Evolutionary conservation across 2,329 filamentous ascomycete species (phyloP).

Genomic region (Pestalotiopsis sp.): DNA sequence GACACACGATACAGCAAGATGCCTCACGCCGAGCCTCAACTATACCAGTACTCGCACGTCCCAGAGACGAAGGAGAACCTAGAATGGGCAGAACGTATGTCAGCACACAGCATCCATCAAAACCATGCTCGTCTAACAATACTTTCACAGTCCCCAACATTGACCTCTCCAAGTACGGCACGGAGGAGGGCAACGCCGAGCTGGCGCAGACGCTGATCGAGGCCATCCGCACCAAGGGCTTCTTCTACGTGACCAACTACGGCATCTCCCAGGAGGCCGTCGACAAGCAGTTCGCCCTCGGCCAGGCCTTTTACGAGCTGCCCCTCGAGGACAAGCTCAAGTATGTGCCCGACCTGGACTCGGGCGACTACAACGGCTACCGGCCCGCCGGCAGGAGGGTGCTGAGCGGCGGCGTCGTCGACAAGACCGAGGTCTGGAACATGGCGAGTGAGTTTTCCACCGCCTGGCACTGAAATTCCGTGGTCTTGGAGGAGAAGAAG

Average conservation of each 20-base stretch:
- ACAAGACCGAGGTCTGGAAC: slow-evolving; percentile 22
- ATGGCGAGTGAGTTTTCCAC: slow-evolving; percentile 18
- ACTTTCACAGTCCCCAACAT: slow-evolving; percentile 31
- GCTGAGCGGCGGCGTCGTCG: slow-evolving; percentile 14
- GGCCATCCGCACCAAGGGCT: slow-evolving; percentile 43
- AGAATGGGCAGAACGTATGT: slow-evolving; percentile 39
- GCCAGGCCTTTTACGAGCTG: slow-evolving; percentile 57
- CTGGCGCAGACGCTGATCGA: slow-evolving; percentile 33
- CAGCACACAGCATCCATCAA: no score
- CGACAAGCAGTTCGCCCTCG: slow-evolving; percentile 61
- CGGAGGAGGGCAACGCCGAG: slow-evolving; percentile 29
- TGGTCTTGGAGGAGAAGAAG: not conserved
- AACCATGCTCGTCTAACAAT: not conserved
- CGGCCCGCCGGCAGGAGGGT: slow-evolving; percentile 44
- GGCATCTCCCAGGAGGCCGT: slow-evolving; percentile 60
- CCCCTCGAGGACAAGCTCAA: slow-evolving; percentile 63
- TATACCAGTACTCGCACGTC: slow-evolving; percentile 38
- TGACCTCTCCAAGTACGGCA: slow-evolving; percentile 36
- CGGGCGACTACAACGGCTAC: slow-evolving; percentile 61
- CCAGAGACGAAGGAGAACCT: slow-evolving; percentile 38
- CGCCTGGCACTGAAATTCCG: no score
- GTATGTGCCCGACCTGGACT: slow-evolving; percentile 47
- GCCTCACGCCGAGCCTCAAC: slow-evolving; percentile 32
- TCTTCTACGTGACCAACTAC: slow-evolving; percentile 67
- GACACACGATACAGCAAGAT: slow-evolving; percentile 22